phyloP scores from a whole-genome alignment of 495 filamentous ascomycete species.

The Ascobolus immersus region DNA sequence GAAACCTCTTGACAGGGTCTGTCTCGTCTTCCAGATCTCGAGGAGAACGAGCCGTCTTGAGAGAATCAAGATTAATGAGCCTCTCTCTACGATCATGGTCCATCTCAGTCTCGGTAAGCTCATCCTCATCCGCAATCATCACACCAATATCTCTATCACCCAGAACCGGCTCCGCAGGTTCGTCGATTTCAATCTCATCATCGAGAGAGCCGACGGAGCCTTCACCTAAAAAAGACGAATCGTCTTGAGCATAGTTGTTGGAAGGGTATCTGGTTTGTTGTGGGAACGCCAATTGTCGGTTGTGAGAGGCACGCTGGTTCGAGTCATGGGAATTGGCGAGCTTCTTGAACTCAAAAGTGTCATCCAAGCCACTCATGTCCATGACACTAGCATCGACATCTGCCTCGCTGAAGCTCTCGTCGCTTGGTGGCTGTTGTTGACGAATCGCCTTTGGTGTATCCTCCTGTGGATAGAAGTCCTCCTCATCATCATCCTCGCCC shows the following conservation, averaged over 20 bases:
- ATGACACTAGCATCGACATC: slow-evolving; percentile 13
- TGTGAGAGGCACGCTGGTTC: slow-evolving; percentile 14
- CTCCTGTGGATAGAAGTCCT: slow-evolving; percentile 24
- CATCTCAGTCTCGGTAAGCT: no score
- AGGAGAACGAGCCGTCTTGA: no score
- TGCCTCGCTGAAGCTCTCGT: slow-evolving; percentile 9
- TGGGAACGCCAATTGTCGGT: no score
- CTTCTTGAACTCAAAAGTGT: slow-evolving; percentile 63
- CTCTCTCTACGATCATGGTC: no score
- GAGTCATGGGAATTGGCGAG: slow-evolving; percentile 6
- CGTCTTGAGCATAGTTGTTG: slow-evolving; percentile 14
- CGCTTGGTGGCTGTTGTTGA: slow-evolving; percentile 3
- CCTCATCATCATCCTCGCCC: slow-evolving; percentile 59
- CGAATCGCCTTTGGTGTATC: slow-evolving; percentile 15
- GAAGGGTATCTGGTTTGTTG: slow-evolving; percentile 14
- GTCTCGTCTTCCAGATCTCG: no score
- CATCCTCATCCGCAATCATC: not conserved
- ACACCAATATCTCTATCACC: slow-evolving; percentile 2
- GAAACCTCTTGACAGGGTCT: no score
- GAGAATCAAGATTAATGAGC: no score
- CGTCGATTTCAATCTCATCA: slow-evolving; percentile 31
- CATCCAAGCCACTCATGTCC: slow-evolving; percentile 33
- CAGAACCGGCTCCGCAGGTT: slow-evolving; percentile 18
- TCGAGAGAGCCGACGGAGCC: slow-evolving; percentile 61
- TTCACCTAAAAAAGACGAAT: slow-evolving; percentile 75